A percentile compares a stretch with the other conserved stretches of the same genome.
phyloP scores from a whole-genome alignment of 345 rosid species.

The Heritiera littoralis region DNA sequence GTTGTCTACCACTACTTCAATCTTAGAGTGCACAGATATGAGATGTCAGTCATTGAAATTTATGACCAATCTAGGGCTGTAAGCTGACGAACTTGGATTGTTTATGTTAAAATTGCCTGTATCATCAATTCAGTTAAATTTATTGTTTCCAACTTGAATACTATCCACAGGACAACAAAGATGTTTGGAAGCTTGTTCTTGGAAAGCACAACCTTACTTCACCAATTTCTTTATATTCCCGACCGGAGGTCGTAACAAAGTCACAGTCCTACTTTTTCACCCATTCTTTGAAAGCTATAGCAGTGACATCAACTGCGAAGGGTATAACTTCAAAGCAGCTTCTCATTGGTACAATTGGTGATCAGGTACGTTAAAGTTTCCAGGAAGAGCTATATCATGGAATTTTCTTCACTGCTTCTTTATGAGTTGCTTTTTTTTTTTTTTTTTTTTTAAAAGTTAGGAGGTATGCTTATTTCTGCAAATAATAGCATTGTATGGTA shows the following conservation, averaged over 20 bases:
- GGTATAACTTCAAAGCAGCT: slow-evolving; percentile 98
- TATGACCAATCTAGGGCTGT: slow-evolving; percentile 98
- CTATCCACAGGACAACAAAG: slow-evolving; percentile 82
- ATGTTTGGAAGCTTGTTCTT: slow-evolving; percentile 81
- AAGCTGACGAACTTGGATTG: slow-evolving; percentile 28
- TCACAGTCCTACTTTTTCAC: slow-evolving; percentile 93
- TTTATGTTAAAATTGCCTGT: background rate
- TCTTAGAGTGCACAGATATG: slow-evolving; percentile 93
- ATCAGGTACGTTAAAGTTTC: slow-evolving; percentile 57
- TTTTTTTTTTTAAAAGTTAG: background rate
- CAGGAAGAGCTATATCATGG: background rate
- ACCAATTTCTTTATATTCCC: slow-evolving; percentile 77
- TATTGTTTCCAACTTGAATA: slow-evolving; percentile 23
- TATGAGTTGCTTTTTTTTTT: background rate
- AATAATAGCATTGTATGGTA: background rate
- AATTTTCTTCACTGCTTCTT: background rate
- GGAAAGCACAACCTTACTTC: slow-evolving; percentile 97
- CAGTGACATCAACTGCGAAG: slow-evolving; percentile 91
- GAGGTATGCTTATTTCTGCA: background rate
- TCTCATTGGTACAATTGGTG: slow-evolving; percentile 88
- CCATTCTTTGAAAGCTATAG: slow-evolving; percentile 83
- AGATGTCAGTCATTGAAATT: slow-evolving; percentile 91
- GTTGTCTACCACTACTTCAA: slow-evolving; percentile 97
- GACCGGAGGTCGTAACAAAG: slow-evolving; percentile 76
- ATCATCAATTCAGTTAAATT: slow-evolving; percentile 4